Conservation (phyloP, 1,284 basidiomycete species). For the Filobasidium uniguttulatum region DNA sequence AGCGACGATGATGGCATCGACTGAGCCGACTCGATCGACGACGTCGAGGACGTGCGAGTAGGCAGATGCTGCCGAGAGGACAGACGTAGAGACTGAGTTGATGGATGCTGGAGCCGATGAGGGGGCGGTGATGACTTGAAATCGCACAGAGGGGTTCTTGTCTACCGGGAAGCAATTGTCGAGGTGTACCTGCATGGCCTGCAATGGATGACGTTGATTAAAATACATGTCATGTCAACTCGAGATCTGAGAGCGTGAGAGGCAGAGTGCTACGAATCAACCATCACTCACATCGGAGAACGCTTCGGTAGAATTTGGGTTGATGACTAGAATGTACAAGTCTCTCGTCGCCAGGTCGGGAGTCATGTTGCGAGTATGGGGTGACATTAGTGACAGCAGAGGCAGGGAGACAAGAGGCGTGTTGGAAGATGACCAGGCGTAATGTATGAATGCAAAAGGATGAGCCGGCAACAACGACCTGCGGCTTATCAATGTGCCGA, state of each 20-base stretch:
- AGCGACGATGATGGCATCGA: conserved; percentile 37
- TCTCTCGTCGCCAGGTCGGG: conserved; percentile 1
- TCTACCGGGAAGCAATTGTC: conserved; percentile 13
- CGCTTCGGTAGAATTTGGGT: conserved; percentile 42
- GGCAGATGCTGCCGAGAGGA: conserved; percentile 35
- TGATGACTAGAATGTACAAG: conserved; percentile 39
- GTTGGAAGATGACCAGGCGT: too few species aligned
- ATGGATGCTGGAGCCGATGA: conserved; percentile 38
- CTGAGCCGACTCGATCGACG: background rate
- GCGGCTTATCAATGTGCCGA: too few species aligned
- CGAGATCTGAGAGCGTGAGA: conserved; percentile 18
- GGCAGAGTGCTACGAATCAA: conserved; percentile 7
- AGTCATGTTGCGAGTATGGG: too few species aligned
- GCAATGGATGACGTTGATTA: too few species aligned
- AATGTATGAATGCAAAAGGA: too few species aligned
- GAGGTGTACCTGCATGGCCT: conserved; percentile 15
- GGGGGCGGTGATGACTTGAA: conserved; percentile 39
- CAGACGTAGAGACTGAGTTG: conserved; percentile 36
- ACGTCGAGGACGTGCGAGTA: conserved; percentile 30
- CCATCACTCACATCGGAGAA: conserved; percentile 31
- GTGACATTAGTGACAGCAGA: too few species aligned
- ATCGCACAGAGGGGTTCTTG: conserved; percentile 14
- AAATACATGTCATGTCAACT: too few species aligned
- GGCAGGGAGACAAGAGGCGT: too few species aligned
- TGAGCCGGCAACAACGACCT: too few species aligned